phyloP scores from a whole-genome alignment of 345 rosid species.

The Brassica juncea region DNA sequence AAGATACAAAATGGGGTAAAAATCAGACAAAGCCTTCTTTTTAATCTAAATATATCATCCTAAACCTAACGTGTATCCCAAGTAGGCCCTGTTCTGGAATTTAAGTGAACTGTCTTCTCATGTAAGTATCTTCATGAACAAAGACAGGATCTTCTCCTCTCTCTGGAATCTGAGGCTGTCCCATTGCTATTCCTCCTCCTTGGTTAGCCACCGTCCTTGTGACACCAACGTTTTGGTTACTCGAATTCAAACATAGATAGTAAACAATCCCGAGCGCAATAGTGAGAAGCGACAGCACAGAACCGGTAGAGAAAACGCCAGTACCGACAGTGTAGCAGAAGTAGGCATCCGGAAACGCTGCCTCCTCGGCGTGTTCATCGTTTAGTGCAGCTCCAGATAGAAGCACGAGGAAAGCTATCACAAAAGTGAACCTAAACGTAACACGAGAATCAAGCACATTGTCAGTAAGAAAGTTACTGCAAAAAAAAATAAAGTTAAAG shows the following conservation, averaged over 20 bases:
- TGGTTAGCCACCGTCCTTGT: slow-evolving; percentile 39
- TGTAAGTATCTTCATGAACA: slow-evolving; percentile 75
- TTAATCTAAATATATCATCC: not conserved
- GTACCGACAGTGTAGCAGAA: slow-evolving; percentile 79
- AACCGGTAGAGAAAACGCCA: slow-evolving; percentile 80
- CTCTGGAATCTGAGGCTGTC: slow-evolving; percentile 70
- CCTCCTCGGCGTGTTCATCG: slow-evolving; percentile 57
- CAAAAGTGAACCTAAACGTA: slow-evolving; percentile 75
- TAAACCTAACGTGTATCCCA: slow-evolving; percentile 19
- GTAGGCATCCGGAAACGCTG: slow-evolving; percentile 49
- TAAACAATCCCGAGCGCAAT: slow-evolving; percentile 66
- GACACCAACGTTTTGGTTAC: slow-evolving; percentile 40
- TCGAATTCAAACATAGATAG: slow-evolving; percentile 54
- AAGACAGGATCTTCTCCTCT: slow-evolving; percentile 65
- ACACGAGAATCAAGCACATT: not conserved
- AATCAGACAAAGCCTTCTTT: not conserved
- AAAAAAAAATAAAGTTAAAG: not conserved
- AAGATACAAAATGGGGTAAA: not conserved
- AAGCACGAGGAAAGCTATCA: slow-evolving; percentile 69
- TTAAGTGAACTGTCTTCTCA: slow-evolving; percentile 73
- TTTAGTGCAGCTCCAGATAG: slow-evolving; percentile 83
- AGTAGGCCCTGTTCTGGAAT: not conserved
- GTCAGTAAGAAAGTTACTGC: not conserved
- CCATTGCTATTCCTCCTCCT: slow-evolving; percentile 65
- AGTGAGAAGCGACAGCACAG: slow-evolving; percentile 61